A percentile compares a stretch with the other conserved stretches of the same genome.
phyloP scores from a whole-genome alignment of 768 basidiomycete genomes.

The Termitomyces eurrhizus region DNA sequence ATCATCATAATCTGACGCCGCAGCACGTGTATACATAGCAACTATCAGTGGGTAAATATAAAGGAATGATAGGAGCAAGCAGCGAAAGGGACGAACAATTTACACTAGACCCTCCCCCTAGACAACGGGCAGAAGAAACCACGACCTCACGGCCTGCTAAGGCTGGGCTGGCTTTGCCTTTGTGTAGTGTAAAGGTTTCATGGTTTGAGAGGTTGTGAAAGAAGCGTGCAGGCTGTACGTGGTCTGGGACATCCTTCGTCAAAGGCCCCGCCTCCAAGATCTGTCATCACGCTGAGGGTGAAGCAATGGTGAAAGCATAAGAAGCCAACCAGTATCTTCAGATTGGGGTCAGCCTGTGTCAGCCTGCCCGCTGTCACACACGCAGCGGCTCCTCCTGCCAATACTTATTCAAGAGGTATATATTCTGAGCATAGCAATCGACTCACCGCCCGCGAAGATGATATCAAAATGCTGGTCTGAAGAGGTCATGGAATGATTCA shows the following conservation, averaged over 20 bases:
- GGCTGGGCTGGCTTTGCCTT: slow-evolving; percentile 37
- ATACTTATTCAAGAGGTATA: not conserved
- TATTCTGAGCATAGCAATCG: not conserved
- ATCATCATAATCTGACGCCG: no score
- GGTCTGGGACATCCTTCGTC: slow-evolving; percentile 38
- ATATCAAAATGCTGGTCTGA: slow-evolving; percentile 34
- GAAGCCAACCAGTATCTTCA: slow-evolving; percentile 48
- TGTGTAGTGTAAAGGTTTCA: slow-evolving; percentile 42
- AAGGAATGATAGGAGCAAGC: not conserved
- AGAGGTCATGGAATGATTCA: slow-evolving; percentile 1
- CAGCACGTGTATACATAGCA: slow-evolving; percentile 53
- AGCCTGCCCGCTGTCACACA: slow-evolving; percentile 57
- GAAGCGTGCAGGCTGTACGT: slow-evolving; percentile 53
- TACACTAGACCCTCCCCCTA: slow-evolving; percentile 62
- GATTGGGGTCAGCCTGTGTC: slow-evolving; percentile 43
- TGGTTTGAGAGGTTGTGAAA: slow-evolving; percentile 35
- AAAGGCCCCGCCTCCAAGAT: slow-evolving; percentile 57
- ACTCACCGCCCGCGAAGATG: slow-evolving; percentile 54
- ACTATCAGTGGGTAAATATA: slow-evolving; percentile 21
- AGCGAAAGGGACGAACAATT: slow-evolving; percentile 40
- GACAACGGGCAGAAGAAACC: slow-evolving; percentile 42
- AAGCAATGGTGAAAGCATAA: not conserved
- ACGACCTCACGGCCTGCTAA: slow-evolving; percentile 39
- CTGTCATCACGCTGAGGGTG: slow-evolving; percentile 17
- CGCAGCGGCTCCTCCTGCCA: slow-evolving; percentile 47